Conservation (phyloP, 139 green algal genomes). For the Dunaliella primolecta region DNA sequence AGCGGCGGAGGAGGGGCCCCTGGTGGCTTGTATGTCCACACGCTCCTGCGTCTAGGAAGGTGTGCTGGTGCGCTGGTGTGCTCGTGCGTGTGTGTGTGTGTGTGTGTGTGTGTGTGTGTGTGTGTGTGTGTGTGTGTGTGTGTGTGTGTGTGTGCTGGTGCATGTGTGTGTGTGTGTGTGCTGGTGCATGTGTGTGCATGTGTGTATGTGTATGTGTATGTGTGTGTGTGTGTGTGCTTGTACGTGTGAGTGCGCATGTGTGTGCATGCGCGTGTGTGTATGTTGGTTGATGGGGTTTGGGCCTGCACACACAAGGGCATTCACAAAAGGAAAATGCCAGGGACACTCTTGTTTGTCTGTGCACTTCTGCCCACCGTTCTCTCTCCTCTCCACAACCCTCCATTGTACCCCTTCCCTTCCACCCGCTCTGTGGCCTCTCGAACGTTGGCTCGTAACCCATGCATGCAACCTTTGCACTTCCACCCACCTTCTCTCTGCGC, state of each 20-base stretch:
- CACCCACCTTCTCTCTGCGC: not conserved
- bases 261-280: constrained; percentile 2
- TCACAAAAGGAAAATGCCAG: not conserved
- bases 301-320: not conserved
- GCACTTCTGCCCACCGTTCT: not conserved
- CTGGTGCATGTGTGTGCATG: not conserved
- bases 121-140: not conserved
- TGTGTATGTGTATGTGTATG: constrained; percentile 6
- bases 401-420: too few species aligned
- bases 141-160: not conserved
- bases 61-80: too few species aligned
- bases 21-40: not conserved
- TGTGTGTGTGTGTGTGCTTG: constrained; percentile 5
- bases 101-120: not conserved
- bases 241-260: not conserved
- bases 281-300: not conserved
- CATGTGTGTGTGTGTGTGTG: not conserved
- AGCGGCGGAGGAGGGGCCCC: too few species aligned
- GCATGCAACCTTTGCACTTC: too few species aligned
- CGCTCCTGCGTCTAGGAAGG: too few species aligned
- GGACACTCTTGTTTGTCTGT: not conserved
- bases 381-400: too few species aligned
- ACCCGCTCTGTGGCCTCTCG: too few species aligned
- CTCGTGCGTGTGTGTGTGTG: not conserved
- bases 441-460: too few species aligned